Base-by-base conservation (phyloP, 345 rosid genomes). In the Carallia brachiata region DNA sequence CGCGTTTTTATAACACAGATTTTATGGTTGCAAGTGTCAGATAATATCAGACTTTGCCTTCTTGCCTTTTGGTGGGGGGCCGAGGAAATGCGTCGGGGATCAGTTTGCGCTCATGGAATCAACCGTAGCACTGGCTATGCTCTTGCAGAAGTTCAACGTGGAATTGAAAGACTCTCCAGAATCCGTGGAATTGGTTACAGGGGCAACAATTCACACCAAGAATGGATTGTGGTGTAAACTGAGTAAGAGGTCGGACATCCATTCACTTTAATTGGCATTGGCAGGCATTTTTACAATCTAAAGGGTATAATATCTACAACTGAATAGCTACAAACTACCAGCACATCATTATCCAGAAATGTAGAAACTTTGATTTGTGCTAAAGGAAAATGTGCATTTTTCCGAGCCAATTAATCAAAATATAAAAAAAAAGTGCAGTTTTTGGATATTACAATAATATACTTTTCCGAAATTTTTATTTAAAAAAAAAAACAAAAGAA, bases 81-180 rank as follows among this genome's bases (percentile, higher is more conserved):
- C 95, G 13, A 84, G 97, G 75, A 93, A 91, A 80, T 93, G 97
- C 59, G 90, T 93, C 1, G 97, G 98, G 57, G 97, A 93, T 80
- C 98, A 93, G 75, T 93, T 93, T 75, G 98, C 98, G 0, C 82
- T 93, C 6, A 91, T 89, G 98, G 98, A 93, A 73, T 89, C 93
- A 16, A 89, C 97, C 0, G 86, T 88, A 3, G 94, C 91, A 19
- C 59, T 94, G 78, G 86, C 91, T 32, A 81, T 89, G 89, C 39
- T 91, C 79, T 68, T 93, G 19, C 97, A 88, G 79, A 91, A 87
- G 78, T 91, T 89, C 37, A 84, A 89, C 30, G 85, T 91, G 72
- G 89, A 86, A 82, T 79, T 93, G 69, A 83, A 74, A 66, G 96
- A 90, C 48, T 37, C 90, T 7, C 88, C 93, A 0, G 96, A 91